Conservation (phyloP, 768 basidiomycete genomes). For the Tricholoma hemisulphureum region DNA sequence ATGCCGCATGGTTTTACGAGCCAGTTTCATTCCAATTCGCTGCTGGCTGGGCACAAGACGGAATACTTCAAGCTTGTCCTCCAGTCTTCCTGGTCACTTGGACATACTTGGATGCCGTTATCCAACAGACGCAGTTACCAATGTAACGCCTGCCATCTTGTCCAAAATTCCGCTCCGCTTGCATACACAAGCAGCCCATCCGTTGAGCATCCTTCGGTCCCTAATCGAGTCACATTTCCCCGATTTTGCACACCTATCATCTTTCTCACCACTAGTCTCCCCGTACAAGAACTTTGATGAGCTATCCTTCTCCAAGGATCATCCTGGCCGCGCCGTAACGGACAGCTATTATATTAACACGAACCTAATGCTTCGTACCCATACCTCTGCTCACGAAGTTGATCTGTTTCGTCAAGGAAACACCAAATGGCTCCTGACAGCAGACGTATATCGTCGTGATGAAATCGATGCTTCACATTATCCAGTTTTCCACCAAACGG, state of each 20-base stretch:
- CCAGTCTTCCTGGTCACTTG: conserved; percentile 29
- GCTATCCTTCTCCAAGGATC: conserved; percentile 89
- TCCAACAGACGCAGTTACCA: conserved; percentile 75
- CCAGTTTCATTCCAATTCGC: conserved; percentile 7
- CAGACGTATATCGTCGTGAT: conserved; percentile 97
- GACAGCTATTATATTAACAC: conserved; percentile 97
- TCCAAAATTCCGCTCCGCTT: conserved; percentile 76
- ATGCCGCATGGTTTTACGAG: conserved; percentile 13
- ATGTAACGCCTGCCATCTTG: conserved; percentile 82
- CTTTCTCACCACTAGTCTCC: conserved; percentile 86
- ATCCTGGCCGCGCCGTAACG: conserved; percentile 85
- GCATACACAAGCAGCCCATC: conserved; percentile 76
- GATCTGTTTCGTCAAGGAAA: conserved; percentile 79
- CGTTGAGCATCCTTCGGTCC: conserved; percentile 78
- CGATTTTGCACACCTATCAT: conserved; percentile 67
- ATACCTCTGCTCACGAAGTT: conserved; percentile 98
- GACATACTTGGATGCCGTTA: conserved; percentile 66
- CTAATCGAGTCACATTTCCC: conserved; percentile 86
- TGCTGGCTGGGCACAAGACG: conserved; percentile 5
- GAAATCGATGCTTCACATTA: conserved; percentile 97
- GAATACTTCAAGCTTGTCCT: conserved; percentile 9
- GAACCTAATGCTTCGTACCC: conserved; percentile 89
- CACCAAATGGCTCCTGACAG: conserved; percentile 85
- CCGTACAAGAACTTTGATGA: conserved; percentile 95
- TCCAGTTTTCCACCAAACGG: conserved; percentile 98